Percentiles rank a stretch among this genome's conserved stretches.
These are phyloP conservation scores for Teunomyces funiuensis DNA, from an alignment of 805 yeast species.

Conservation along the genomic window DNA sequence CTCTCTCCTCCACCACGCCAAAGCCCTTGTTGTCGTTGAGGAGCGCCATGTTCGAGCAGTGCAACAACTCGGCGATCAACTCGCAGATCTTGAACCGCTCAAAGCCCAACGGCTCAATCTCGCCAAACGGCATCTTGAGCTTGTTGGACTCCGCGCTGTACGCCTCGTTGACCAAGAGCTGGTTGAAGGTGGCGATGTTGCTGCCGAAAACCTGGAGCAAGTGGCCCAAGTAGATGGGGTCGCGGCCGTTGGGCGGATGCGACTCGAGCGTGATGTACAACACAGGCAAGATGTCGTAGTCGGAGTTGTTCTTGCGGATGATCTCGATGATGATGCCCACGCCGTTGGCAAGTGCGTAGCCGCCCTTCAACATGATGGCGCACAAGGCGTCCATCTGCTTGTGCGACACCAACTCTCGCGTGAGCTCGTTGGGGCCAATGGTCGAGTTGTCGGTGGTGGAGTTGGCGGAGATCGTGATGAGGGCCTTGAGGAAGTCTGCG, in stretches of 20 bases:
- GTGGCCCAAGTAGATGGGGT: conserved; percentile 47
- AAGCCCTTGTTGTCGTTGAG: conserved; percentile 45
- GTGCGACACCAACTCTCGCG: conserved; percentile 42
- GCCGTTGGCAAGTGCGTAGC: conserved; percentile 47
- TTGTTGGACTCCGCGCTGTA: conserved; percentile 16
- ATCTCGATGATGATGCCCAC: conserved; percentile 50
- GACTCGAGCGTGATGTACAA: conserved; percentile 44
- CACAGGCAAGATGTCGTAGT: conserved; percentile 46
- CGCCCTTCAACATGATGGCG: conserved; percentile 44
- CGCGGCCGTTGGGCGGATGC: conserved; percentile 49
- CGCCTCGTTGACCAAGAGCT: conserved; percentile 27
- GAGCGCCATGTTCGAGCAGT: conserved; percentile 48
- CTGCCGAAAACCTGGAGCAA: conserved; percentile 40
- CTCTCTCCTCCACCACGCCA: conserved; percentile 40
- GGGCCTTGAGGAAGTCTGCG: conserved; percentile 46
- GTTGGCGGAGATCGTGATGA: conserved; percentile 47
- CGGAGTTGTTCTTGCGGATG: conserved; percentile 46
- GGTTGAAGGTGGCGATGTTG: conserved; percentile 37
- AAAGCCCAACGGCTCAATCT: conserved; percentile 42
- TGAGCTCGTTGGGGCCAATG: conserved; percentile 47
- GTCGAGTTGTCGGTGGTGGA: conserved; percentile 46
- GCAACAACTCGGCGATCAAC: conserved; percentile 46
- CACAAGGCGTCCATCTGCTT: conserved; percentile 37
- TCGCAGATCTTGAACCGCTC: conserved; percentile 48
- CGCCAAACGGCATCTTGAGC: conserved; percentile 27